phyloP scores from a whole-genome alignment of 306 rosid genomes.

The Acacia crassicarpa region DNA sequence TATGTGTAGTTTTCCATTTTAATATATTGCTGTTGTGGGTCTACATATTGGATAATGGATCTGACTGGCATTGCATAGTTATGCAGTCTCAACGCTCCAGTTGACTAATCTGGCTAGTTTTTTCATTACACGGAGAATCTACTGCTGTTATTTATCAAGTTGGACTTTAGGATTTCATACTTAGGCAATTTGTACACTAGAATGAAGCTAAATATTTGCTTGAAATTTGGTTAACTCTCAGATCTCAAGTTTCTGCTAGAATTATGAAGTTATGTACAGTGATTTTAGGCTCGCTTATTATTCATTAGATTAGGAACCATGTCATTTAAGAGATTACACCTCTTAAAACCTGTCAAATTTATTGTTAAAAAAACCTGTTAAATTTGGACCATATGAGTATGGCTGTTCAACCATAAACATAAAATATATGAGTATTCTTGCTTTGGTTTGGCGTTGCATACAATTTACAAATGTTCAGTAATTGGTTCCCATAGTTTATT shows the following conservation, averaged over 20 bases:
- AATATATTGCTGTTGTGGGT: neutral
- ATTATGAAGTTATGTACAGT: neutral
- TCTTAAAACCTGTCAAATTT: neutral
- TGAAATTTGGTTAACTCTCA: neutral
- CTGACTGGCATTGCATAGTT: slow-evolving; percentile 16
- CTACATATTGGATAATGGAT: slow-evolving; percentile 48
- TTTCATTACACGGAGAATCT: slow-evolving; percentile 16
- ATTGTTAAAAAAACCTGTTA: neutral
- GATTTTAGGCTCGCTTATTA: neutral
- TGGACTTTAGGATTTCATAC: neutral
- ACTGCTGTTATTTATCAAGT: neutral
- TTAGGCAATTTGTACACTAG: neutral
- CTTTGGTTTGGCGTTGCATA: neutral
- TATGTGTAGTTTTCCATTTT: neutral
- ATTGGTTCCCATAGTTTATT: neutral
- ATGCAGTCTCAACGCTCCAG: neutral
- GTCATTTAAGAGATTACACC: neutral
- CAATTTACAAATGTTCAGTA: neutral
- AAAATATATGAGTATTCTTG: neutral
- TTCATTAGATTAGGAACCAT: neutral
- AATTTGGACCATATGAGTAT: neutral
- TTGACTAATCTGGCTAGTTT: neutral
- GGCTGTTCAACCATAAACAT: neutral
- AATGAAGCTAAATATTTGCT: neutral
- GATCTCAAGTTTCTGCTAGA: neutral